Base-by-base conservation (phyloP, 495 filamentous ascomycete genomes). In the Neurospora sp. region DNA sequence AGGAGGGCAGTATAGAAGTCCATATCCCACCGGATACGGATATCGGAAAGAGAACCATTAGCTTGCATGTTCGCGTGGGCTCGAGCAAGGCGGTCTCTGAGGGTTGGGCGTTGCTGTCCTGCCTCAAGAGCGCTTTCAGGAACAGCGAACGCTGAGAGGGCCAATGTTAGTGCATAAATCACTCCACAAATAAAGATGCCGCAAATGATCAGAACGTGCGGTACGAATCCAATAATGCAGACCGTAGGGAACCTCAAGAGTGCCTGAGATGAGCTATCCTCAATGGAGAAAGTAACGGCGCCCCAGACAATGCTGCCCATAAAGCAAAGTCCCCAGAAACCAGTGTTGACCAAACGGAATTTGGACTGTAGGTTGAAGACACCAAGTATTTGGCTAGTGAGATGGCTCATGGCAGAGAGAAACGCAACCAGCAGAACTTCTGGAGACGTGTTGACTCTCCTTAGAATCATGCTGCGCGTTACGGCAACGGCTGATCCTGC, bases 1-100 rank as follows among this genome's bases (percentile, higher is more conserved):
- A 98, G 87, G 9, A 98, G 85, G 0, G 93, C 90, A 0, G 93
- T 97, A 79, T 98, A 99, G 81, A 98, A 98, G 77, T 99, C 96
- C 82, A 98, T 95, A 69, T 91, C 88, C 86, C 90, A 89, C 20
- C 90, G 91, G 62, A 99, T 86, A 8, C 89, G 89, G 46, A 97
- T 88, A 38, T 89, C 90, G 3, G 91, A 90, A 11, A 98, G 85
- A 23, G 94, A 93, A 2, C 92, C 88, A 73, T 95, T 93, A 2
- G 94, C 95, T 78, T 97, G 95, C 87, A 99, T 91, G 75, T 98
- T 98, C 39, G 90, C 88, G 76, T 93, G 93, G 3, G 92, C 94
- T 70, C 86, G 79, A 11, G 76, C 75, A 23, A 96, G 83, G 70
- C 92, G 86, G 81, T 78, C 82, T 72, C 72, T 77, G 44, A 80